Percentiles rank a stretch among this genome's conserved stretches.
phyloP scores from a whole-genome alignment of 176 grass and related monocot genomes.

The Poa annua region DNA sequence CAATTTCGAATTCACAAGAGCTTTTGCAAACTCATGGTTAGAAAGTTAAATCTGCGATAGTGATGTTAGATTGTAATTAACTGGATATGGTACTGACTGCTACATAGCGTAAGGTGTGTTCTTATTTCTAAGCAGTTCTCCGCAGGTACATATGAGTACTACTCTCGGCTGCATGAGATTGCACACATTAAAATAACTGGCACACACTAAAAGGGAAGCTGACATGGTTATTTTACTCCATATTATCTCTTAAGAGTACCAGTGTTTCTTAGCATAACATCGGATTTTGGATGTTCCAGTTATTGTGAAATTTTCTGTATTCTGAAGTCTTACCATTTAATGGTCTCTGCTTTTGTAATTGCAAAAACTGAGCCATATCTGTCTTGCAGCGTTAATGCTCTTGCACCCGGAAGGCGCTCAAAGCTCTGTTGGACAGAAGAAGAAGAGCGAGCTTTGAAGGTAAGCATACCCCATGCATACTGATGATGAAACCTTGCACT shows the following conservation, averaged over 20 bases:
- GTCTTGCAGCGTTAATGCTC: constrained; percentile 61
- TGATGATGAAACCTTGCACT: constrained; percentile 15
- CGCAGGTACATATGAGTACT: not conserved
- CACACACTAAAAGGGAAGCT: not conserved
- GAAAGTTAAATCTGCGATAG: not conserved
- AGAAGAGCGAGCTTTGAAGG: constrained; percentile 62
- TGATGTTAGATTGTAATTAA: constrained; percentile 11
- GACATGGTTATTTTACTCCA: not conserved
- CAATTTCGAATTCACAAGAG: constrained; percentile 16
- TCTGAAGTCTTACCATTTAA: constrained; percentile 1
- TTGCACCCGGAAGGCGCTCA: constrained; percentile 46
- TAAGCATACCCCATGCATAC: constrained; percentile 40
- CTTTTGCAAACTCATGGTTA: constrained; percentile 7
- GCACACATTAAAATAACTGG: not conserved
- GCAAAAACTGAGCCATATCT: constrained; percentile 28
- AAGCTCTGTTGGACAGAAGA: constrained; percentile 55
- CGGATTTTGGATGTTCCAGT: constrained; percentile 5
- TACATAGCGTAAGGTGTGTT: not conserved
- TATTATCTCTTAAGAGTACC: not conserved
- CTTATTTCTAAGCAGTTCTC: constrained; percentile 14
- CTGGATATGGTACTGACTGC: not conserved
- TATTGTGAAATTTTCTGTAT: not conserved
- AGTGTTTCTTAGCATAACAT: not conserved
- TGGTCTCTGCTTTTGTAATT: not conserved
- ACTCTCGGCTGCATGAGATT: not conserved